A percentile compares a stretch with the other conserved stretches of the same genome.
phyloP scores from a whole-genome alignment of 2,329 filamentous ascomycete species.

The Beauveria varroae region DNA sequence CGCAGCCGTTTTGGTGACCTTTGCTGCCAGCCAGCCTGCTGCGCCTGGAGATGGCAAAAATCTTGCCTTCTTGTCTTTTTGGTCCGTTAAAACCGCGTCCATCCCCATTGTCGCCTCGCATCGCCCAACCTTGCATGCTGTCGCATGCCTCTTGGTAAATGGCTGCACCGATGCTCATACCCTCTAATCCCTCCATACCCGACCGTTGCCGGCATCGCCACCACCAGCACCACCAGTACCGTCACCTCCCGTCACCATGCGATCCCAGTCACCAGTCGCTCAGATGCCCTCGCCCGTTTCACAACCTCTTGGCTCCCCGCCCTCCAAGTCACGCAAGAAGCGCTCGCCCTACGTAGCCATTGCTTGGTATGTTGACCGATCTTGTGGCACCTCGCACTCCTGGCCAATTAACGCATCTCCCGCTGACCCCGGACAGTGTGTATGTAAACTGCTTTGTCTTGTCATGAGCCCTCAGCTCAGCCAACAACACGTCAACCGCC shows the following conservation, averaged over 20 bases:
- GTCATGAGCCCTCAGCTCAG: not conserved
- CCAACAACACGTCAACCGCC: not conserved
- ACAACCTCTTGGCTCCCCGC: not conserved
- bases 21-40: not conserved
- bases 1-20: not conserved
- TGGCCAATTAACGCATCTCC: not conserved
- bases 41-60: not conserved
- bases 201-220: not conserved
- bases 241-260: not conserved
- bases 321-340: slow-evolving; percentile 11
- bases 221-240: not conserved
- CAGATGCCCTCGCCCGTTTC: slow-evolving; percentile 1
- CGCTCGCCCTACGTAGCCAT: slow-evolving; percentile 13
- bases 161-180: not conserved
- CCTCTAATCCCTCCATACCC: not conserved
- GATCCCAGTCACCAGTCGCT: slow-evolving; percentile 2
- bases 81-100: not conserved
- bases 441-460: not conserved
- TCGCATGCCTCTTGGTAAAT: not conserved
- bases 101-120: not conserved
- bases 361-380: slow-evolving; percentile 10
- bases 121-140: not conserved
- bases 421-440: slow-evolving; percentile 5
- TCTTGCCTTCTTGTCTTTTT: not conserved
- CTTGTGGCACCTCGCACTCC: not conserved